Evolutionary conservation across 192 early-diverging fungal genomes (phyloP).

Genomic region (Coemansia sp.): DNA sequence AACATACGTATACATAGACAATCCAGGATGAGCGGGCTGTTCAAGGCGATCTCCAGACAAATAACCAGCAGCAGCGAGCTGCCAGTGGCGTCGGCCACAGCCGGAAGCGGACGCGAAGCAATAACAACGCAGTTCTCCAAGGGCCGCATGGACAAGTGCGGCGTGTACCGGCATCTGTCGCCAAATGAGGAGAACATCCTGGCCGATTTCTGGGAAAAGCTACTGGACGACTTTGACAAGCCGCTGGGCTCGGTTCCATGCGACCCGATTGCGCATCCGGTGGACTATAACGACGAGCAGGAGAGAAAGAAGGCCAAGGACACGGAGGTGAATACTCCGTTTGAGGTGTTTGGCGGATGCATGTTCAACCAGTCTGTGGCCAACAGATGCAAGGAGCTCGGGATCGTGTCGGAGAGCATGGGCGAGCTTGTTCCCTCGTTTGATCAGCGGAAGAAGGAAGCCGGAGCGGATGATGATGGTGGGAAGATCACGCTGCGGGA

Average conservation of each 20-base stretch:
- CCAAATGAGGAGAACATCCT: slow-evolving; percentile 45
- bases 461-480: too few relatives aligned
- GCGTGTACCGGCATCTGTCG: slow-evolving; percentile 33
- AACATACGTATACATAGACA: too few relatives aligned
- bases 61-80: slow-evolving; percentile 11
- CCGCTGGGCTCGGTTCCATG: slow-evolving; percentile 30
- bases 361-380: slow-evolving; percentile 51
- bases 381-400: slow-evolving; percentile 35
- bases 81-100: not conserved
- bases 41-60: slow-evolving; percentile 51
- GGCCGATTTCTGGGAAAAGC: slow-evolving; percentile 47
- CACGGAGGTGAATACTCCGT: slow-evolving; percentile 29
- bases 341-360: slow-evolving; percentile 49
- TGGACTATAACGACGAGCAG: slow-evolving; percentile 38
- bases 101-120: slow-evolving; percentile 32
- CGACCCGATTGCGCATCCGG: slow-evolving; percentile 35
- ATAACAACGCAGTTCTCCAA: slow-evolving; percentile 52
- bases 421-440: slow-evolving; percentile 41
- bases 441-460: slow-evolving; percentile 17
- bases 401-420: slow-evolving; percentile 14
- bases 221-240: slow-evolving; percentile 53
- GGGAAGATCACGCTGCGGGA: slow-evolving; percentile 53
- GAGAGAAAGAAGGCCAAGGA: slow-evolving; percentile 42
- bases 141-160: slow-evolving; percentile 42
- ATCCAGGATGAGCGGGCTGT: slow-evolving; percentile 31